Base-by-base conservation (phyloP, 1,139 yeast species). In the Suhomyces atakaporum region DNA sequence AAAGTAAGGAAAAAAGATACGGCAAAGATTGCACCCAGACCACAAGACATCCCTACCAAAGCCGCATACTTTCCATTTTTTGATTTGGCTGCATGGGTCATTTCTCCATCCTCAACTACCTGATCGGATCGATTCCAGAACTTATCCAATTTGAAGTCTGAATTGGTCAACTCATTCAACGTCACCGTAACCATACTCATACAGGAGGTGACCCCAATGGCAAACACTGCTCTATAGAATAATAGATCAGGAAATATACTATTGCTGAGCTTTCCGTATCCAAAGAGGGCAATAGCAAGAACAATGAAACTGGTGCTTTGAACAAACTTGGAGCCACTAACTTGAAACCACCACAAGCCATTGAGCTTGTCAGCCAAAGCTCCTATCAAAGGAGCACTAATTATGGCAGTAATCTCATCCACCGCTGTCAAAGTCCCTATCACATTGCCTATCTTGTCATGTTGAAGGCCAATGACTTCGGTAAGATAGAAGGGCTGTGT, bases 401-500 rank as follows among this genome's bases (percentile, higher is more conserved):
- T 38, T 38, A 83, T 74, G 7, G 80, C 68, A 0, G 75, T 58
- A 3, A 81, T 42, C 50, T 84, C 90, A 53, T 83, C 90, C 9
- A 72, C 72, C 33, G 81, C 74, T 0, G 87, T 86, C 33, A 83
- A 54, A 3, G 73, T 63, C 0, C 89, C 88, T 12, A 81, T 74
- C 33, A 74, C 67, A 29, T 66, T 63, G 1, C 89, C 89, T 39
- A 79, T 65, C 29, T 66, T 63, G 4, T 60, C 53, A 11, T 58
- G 53, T 13, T 42, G 36, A 23, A 75, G 58, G 0, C 75, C 75
- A 12, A 81, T 58, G 1, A 79, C 75, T 48, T 79, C 81, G 4
- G 77, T 68, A 25, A 83, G 63, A 53, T 75, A 80, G 52, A 81
- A 82, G 3, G 89, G 79, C 60, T 82, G 89, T 1, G 87, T 76